Percentiles rank a stretch among this genome's conserved stretches.
Conservation (phyloP, 1,284 basidiomycete species). For the Rhodotorula sp. region DNA sequence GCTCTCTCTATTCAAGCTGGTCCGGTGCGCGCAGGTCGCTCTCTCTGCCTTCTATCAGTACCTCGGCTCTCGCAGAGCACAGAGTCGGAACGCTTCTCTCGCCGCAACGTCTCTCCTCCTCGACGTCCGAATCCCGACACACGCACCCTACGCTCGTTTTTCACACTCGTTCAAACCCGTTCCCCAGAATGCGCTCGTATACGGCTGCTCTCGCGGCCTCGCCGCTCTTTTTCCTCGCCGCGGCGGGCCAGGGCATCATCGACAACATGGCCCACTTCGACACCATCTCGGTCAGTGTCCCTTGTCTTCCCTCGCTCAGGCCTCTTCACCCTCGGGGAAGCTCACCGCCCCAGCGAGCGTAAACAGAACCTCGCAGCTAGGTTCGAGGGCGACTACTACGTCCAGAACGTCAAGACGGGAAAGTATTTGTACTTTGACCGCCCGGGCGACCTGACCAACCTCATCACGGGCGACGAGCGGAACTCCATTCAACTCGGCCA, state of each 20-base stretch:
- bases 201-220: constrained; percentile 2
- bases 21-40: background rate
- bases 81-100: background rate
- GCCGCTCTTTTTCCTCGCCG: background rate
- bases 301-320: background rate
- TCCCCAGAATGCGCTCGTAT: background rate
- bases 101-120: background rate
- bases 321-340: background rate
- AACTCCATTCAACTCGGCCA: constrained; percentile 15
- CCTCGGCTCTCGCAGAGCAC: background rate
- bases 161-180: background rate
- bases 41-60: background rate
- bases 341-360: background rate
- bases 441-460: constrained; percentile 30
- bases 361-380: constrained; percentile 11
- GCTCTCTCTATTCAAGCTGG: background rate
- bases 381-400: constrained; percentile 22
- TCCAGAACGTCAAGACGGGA: constrained; percentile 29
- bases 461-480: constrained; percentile 14
- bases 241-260: constrained; percentile 15
- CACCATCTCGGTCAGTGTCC: constrained; percentile 1
- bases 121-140: too few species aligned
- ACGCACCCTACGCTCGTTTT: background rate
- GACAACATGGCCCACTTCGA: constrained; percentile 16
- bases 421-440: constrained; percentile 33